Evolutionary conservation across 2,329 filamentous ascomycete genomes (phyloP), one percentile per base, ranked within the genome.

Genomic region (Sporothrix variecibatus): DNA sequence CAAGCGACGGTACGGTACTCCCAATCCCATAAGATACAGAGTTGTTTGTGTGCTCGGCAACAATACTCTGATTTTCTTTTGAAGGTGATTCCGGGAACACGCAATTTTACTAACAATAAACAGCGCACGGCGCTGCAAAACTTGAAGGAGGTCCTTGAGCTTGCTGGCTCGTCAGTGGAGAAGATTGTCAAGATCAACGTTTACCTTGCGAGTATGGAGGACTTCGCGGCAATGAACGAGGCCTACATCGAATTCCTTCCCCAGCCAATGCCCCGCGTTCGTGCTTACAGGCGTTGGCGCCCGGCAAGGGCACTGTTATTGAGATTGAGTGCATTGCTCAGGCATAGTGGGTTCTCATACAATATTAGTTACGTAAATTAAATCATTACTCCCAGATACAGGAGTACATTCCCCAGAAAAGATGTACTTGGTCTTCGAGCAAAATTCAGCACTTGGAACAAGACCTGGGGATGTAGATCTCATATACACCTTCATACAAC

Each of bases 291-390:
- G 94, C 96, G 76, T 94, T 95, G 87, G 90, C 93, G 78, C 87
- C 97, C 75, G 94, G 94, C 74, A 94, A 95, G 86, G 91, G 91
- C 72, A 94, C 94, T 51, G 91, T 94, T 74, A 91, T 97, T 26
- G 94, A 97, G 87, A 95, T 97, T 81, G 94, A 97, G 87, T 93
- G 91, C 81, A 92, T 95, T 85, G 94, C 94, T 74, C 86, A 92
- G 73, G 87, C 90, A 62, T 74, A 71, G 34, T 43, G 26, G 58
- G 60, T 26, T 12, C n/a, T 4, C 2, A 40, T 69, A 43, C 56
- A 28, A 17, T 43, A 70, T 58, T 43, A 72, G 26, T 38, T 34
- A n/a, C 12, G 38, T 46, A 28, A 17, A 43, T 26, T 28, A 3
- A 6, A 65, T 46, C n/a, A 43, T 11, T 28, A 46, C 12, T 20